These are phyloP conservation scores for Zizania palustris DNA, from an alignment of 202 grass and related monocot genomes.

Conservation along the genomic window DNA sequence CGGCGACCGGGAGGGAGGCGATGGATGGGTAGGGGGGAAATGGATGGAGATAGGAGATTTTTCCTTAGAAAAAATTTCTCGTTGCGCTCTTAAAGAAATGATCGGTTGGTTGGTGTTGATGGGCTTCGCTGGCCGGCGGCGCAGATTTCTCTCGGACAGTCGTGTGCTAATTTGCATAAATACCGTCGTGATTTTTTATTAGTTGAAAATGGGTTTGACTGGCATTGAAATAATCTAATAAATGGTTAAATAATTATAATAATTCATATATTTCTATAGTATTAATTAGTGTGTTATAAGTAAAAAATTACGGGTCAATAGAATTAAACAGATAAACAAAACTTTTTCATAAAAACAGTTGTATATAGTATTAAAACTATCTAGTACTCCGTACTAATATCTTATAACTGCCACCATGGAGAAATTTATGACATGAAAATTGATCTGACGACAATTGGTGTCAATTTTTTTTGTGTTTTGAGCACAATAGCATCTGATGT, in stretches of 20 bases:
- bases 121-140: constrained; percentile 44
- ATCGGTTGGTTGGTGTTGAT: not conserved
- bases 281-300: too few relatives aligned
- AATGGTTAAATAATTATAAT: too few relatives aligned
- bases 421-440: constrained; percentile 7
- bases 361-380: too few relatives aligned
- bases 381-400: too few relatives aligned
- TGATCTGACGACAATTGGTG: constrained; percentile 8
- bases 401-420: too few relatives aligned
- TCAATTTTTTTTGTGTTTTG: constrained; percentile 23
- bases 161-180: not conserved
- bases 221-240: not conserved
- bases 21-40: constrained; percentile 3
- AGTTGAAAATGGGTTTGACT: constrained; percentile 25
- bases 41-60: constrained; percentile 36
- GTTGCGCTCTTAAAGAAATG: constrained; percentile 19
- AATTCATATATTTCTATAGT: too few relatives aligned
- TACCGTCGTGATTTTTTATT: constrained; percentile 8
- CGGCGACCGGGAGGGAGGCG: not conserved
- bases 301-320: too few relatives aligned
- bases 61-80: not conserved
- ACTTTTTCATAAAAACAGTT: too few relatives aligned
- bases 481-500: constrained; percentile 3
- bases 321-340: too few relatives aligned
- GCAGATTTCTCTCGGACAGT: constrained; percentile 15